Conservation (phyloP, 768 basidiomycete species). For the Tephrocybe sp. region DNA sequence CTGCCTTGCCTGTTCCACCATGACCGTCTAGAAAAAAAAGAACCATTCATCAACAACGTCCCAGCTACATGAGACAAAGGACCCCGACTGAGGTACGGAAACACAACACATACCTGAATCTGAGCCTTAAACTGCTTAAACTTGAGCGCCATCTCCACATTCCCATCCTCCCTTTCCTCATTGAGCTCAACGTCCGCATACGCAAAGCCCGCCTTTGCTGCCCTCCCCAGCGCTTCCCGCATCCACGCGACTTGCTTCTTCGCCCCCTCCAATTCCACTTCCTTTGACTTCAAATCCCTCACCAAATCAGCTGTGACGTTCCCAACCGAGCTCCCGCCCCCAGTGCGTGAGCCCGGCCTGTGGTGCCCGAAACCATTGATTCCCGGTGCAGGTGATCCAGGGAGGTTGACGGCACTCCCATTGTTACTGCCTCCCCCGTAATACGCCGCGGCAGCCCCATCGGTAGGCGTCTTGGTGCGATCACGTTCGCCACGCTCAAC, state of each 20-base stretch:
- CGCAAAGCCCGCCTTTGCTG: conserved; percentile 75
- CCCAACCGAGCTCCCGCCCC: conserved; percentile 53
- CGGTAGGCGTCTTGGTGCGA: conserved; percentile 48
- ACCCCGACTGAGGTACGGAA: conserved; percentile 6
- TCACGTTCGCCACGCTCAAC: conserved; percentile 53
- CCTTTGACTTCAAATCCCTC: conserved; percentile 78
- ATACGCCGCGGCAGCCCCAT: conserved; percentile 41
- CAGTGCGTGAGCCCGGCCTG: conserved; percentile 36
- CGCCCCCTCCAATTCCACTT: conserved; percentile 72
- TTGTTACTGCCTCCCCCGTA: conserved; percentile 28
- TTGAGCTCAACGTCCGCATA: conserved; percentile 44
- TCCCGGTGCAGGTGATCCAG: conserved; percentile 44
- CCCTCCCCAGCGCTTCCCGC: conserved; percentile 73
- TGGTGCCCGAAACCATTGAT: conserved; percentile 47
- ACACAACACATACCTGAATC: conserved; percentile 65
- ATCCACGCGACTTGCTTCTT: conserved; percentile 84
- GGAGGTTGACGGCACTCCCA: conserved; percentile 26
- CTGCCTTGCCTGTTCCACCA: conserved; percentile 72
- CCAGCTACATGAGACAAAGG: too few species aligned
- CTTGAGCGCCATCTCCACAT: conserved; percentile 70
- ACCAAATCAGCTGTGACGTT: conserved; percentile 74
- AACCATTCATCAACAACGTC: too few species aligned
- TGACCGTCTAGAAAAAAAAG: conserved; percentile 60
- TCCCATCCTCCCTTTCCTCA: conserved; percentile 38
- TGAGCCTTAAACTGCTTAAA: conserved; percentile 88